Conservation (phyloP, 2,329 filamentous ascomycete species). For the Chaetoscypha palmicola region DNA sequence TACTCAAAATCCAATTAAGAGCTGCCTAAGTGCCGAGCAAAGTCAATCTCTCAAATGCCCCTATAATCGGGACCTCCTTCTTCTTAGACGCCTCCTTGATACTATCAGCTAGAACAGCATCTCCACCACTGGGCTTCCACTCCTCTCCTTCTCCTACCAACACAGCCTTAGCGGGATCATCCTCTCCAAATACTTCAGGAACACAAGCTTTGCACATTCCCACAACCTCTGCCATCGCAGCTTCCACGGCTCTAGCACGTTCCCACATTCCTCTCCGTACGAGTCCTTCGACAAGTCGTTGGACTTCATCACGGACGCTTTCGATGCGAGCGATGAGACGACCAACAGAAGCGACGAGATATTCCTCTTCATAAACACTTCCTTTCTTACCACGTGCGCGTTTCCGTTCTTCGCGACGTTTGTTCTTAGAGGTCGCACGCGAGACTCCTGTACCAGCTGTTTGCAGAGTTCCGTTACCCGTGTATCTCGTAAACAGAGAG, state of each 20-base stretch:
- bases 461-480: constrained; percentile 59
- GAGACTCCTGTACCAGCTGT: constrained; percentile 68
- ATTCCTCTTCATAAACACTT: constrained; percentile 96
- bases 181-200: constrained; percentile 58
- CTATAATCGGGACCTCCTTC: constrained; percentile 28
- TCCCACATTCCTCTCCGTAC: constrained; percentile 80
- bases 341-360: constrained; percentile 80
- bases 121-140: constrained; percentile 28
- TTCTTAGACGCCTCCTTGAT: constrained; percentile 24
- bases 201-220: constrained; percentile 61
- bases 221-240: constrained; percentile 65
- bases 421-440: constrained; percentile 79
- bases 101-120: constrained; percentile 31
- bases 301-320: constrained; percentile 62
- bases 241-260: constrained; percentile 70
- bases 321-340: constrained; percentile 79
- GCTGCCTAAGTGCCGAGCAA: constrained; percentile 28
- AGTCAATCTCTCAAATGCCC: constrained; percentile 38
- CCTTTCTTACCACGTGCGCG: constrained; percentile 91
- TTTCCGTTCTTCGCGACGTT: constrained; percentile 87
- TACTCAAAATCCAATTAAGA: neutral
- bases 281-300: constrained; percentile 68
- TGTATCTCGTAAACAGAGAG: constrained; percentile 92
- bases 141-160: constrained; percentile 12
- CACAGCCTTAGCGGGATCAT: constrained; percentile 12